Evolutionary conservation across 495 filamentous ascomycete species (phyloP).

Genomic region (Aspergillus funiculosus): DNA sequence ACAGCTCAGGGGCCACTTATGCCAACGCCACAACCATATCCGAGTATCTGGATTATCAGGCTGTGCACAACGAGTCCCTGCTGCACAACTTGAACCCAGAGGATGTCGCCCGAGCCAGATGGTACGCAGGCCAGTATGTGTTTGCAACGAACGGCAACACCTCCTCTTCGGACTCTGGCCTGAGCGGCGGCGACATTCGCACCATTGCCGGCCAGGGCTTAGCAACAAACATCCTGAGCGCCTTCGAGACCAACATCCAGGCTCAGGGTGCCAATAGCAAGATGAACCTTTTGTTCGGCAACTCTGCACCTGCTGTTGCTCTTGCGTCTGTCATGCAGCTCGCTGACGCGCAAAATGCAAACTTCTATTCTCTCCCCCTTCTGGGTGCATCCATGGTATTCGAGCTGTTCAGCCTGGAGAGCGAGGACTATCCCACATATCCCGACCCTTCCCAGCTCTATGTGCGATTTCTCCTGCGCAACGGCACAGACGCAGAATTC

Average conservation of each 20-base stretch:
- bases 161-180: constrained; percentile 36
- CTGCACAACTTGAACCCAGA: constrained; percentile 45
- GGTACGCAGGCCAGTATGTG: constrained; percentile 61
- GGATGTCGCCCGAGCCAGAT: constrained; percentile 52
- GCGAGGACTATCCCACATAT: constrained; percentile 36
- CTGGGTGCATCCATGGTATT: constrained; percentile 65
- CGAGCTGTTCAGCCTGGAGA: constrained; percentile 65
- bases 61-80: constrained; percentile 63
- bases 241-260: constrained; percentile 48
- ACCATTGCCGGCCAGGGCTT: constrained; percentile 63
- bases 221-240: constrained; percentile 53
- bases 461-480: constrained; percentile 73
- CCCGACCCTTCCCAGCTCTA: constrained; percentile 53
- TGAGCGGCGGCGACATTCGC: constrained; percentile 47
- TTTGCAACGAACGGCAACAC: constrained; percentile 58
- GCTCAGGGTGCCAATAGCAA: constrained; percentile 38
- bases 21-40: constrained; percentile 55
- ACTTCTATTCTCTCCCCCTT: constrained; percentile 66
- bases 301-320: constrained; percentile 63
- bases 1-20: constrained; percentile 44
- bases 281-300: constrained; percentile 63
- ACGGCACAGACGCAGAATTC: constrained; percentile 54
- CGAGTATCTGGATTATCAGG: constrained; percentile 69
- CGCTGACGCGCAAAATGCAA: constrained; percentile 38
- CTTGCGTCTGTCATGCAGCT: constrained; percentile 68